Evolutionary conservation across 495 filamentous ascomycete species (phyloP).

Genomic region (Penicillium cinerascens): DNA sequence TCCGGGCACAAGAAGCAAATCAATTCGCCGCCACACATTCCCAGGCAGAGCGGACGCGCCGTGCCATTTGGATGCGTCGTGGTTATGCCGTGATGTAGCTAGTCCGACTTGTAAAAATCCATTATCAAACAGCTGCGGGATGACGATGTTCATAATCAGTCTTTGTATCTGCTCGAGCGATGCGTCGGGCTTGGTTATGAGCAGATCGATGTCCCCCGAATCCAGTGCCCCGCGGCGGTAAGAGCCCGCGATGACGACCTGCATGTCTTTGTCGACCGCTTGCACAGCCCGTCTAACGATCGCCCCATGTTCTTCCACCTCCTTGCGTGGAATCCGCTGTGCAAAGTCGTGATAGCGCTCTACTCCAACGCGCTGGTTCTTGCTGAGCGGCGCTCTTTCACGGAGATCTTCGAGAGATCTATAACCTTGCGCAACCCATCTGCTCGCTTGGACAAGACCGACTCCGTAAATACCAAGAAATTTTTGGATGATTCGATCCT

Average conservation of each 20-base stretch:
- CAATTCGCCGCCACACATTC: constrained; percentile 72
- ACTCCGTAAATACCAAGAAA: constrained; percentile 83
- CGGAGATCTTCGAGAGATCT: constrained; percentile 70
- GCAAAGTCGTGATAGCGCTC: constrained; percentile 81
- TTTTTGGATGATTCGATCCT: constrained; percentile 56
- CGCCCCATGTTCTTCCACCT: constrained; percentile 68
- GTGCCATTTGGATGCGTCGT: constrained; percentile 75
- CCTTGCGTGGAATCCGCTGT: constrained; percentile 73
- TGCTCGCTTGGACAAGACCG: constrained; percentile 63
- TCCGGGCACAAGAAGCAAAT: constrained; percentile 81
- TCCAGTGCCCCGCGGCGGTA: constrained; percentile 75
- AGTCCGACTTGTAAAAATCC: constrained; percentile 60
- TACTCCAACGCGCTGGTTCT: constrained; percentile 74
- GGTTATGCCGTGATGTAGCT: constrained; percentile 35
- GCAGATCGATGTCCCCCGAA: constrained; percentile 81
- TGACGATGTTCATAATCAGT: constrained; percentile 59
- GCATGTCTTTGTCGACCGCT: constrained; percentile 57
- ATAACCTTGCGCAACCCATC: constrained; percentile 77
- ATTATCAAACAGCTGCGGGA: constrained; percentile 55
- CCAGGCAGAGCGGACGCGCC: constrained; percentile 71
- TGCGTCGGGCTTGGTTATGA: constrained; percentile 71
- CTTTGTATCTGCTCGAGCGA: constrained; percentile 55
- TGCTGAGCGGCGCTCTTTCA: constrained; percentile 60
- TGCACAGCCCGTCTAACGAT: constrained; percentile 62
- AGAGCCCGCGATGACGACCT: constrained; percentile 76